These are phyloP conservation scores for Penicillium paradoxum DNA, from an alignment of 495 filamentous ascomycete species.

Conservation along the genomic window DNA sequence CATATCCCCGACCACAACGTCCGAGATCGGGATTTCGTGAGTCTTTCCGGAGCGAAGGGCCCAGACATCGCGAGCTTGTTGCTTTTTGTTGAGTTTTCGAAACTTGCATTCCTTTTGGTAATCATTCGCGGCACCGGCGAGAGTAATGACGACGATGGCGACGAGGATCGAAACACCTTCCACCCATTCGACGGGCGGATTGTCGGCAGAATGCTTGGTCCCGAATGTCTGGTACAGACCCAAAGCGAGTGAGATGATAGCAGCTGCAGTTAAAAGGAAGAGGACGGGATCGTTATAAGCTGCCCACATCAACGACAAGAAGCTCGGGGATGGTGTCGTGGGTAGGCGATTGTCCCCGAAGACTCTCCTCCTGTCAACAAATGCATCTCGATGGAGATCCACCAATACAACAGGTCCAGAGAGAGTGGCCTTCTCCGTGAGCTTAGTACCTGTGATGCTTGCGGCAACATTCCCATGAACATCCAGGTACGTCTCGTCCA, in stretches of 20 bases:
- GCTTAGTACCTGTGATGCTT: not conserved
- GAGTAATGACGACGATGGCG: slow-evolving; percentile 61
- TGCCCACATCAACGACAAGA: slow-evolving; percentile 54
- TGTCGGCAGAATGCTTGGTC: slow-evolving; percentile 14
- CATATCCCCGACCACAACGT: slow-evolving; percentile 72
- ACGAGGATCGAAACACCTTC: slow-evolving; percentile 65
- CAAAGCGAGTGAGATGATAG: slow-evolving; percentile 66
- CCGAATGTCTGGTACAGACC: slow-evolving; percentile 56
- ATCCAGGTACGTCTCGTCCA: slow-evolving; percentile 6
- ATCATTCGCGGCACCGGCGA: slow-evolving; percentile 60
- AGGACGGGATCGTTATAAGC: slow-evolving; percentile 71
- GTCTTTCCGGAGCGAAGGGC: slow-evolving; percentile 64
- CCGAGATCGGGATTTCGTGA: slow-evolving; percentile 62
- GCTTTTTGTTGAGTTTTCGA: slow-evolving; percentile 54
- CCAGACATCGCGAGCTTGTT: slow-evolving; percentile 58
- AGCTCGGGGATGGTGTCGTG: slow-evolving; percentile 1
- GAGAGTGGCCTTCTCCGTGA: not conserved
- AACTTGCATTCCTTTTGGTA: slow-evolving; percentile 63
- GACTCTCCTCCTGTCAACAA: not conserved
- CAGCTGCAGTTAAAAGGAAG: slow-evolving; percentile 63
- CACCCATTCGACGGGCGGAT: slow-evolving; percentile 58
- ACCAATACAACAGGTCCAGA: not conserved
- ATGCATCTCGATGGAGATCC: not conserved
- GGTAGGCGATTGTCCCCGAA: slow-evolving; percentile 5
- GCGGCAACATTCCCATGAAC: not conserved